These are phyloP conservation scores for Pyrus hybrid DNA, from an alignment of 331 rosid genomes.

Conservation along the genomic window DNA sequence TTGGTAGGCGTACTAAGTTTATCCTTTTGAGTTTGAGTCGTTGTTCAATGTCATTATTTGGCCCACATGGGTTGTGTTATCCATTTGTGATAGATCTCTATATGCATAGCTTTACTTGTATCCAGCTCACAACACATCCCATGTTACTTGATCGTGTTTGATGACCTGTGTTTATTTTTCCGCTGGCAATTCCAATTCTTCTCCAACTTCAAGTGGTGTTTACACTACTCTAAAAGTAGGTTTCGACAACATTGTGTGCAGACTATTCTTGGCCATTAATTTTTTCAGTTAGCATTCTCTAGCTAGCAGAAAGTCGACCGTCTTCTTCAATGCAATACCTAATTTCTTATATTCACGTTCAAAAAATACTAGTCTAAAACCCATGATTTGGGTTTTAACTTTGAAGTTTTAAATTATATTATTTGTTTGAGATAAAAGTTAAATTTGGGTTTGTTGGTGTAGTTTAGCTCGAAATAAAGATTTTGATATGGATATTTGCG, in stretches of 20 bases:
- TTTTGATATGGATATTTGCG: no score
- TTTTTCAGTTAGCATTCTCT: background rate
- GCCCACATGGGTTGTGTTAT: slow-evolving; percentile 23
- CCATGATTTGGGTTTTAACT: no score
- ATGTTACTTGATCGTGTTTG: slow-evolving; percentile 9
- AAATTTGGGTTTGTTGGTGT: no score
- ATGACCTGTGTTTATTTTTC: slow-evolving; percentile 5
- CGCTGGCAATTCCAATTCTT: background rate
- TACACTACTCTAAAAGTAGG: background rate
- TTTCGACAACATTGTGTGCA: background rate
- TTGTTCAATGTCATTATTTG: background rate
- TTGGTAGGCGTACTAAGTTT: background rate
- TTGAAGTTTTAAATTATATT: no score
- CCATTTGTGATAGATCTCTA: background rate
- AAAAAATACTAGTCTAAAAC: no score
- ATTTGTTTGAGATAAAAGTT: no score
- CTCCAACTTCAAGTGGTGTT: background rate
- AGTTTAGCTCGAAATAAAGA: no score
- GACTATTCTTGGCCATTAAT: background rate
- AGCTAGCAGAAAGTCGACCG: no score
- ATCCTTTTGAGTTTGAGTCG: background rate
- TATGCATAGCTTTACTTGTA: background rate
- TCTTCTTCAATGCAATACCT: no score
- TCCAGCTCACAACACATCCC: slow-evolving; percentile 10
- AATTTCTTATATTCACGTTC: no score